Conservation (phyloP, 2,329 filamentous ascomycete species). For the Trichoderma aggressivum region DNA sequence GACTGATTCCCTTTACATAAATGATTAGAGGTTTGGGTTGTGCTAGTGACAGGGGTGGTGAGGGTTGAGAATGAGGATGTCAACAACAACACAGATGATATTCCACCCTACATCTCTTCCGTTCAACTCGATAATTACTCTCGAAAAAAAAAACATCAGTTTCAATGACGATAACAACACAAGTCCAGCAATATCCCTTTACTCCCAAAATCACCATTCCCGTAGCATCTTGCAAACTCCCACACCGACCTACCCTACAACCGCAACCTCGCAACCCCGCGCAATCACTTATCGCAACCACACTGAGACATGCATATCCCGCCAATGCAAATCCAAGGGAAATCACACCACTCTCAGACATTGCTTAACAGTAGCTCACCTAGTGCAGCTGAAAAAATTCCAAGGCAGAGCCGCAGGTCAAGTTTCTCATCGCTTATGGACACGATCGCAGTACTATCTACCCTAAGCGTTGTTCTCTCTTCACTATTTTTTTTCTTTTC, state of each 20-base stretch:
- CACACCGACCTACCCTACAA: not conserved
- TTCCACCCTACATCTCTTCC: not conserved
- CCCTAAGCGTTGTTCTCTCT: not conserved
- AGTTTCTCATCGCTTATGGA: not conserved
- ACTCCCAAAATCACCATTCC: not conserved
- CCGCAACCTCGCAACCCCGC: not conserved
- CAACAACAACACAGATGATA: not conserved
- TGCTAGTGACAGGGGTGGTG: not conserved
- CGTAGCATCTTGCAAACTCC: not conserved
- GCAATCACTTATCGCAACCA: not conserved
- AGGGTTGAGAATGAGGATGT: not conserved
- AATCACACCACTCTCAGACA: slow-evolving; percentile 14
- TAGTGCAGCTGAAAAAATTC: not conserved
- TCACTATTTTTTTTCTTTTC: no score
- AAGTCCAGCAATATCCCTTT: not conserved
- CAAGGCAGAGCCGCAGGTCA: not conserved
- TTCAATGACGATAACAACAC: not conserved
- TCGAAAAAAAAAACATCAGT: not conserved
- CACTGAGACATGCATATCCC: slow-evolving; percentile 9
- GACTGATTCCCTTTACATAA: no score
- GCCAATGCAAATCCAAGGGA: not conserved
- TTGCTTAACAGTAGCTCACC: not conserved
- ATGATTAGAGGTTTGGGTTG: not conserved
- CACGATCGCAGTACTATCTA: not conserved
- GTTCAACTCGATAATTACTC: not conserved